Evolutionary conservation across 2,329 filamentous ascomycete genomes (phyloP), one percentile per base, ranked within the genome.

Genomic region (Aspergillus caelatus): DNA sequence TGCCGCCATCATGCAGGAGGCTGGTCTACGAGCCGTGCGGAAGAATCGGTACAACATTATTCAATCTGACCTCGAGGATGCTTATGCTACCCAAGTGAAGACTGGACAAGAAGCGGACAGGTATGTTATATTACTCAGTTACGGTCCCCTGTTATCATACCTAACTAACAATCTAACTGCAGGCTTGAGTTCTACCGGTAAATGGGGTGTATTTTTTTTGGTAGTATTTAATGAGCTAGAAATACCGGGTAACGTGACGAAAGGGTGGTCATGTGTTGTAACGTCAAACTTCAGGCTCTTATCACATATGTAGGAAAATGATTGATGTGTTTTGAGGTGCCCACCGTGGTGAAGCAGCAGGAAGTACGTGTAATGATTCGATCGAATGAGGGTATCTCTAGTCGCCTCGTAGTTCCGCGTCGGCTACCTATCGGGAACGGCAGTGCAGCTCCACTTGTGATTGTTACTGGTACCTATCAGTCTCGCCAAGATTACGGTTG

Each of bases 21-120:
- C 95, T 36, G 95, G 95, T 70, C 85, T 99, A 71, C 88, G 94
- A 70, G 94, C 94, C 30, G 94, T 98, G 68, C 87, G 94, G 74
- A 98, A 97, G 89, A 98, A 99, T 82, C 86, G 95, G 74, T 99
- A 99, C 82, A 98, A 99, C 81, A 99, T 99, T 78, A 98, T 99
- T 74, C 95, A 99, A 84, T 89, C 87, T 67, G 95, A 99, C 81
- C 83, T 99, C 67, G 95, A 99, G 80, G 95, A 98, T 79, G 95
- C 95, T 52, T 99, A 99, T 80, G 94, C 93, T 45, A 92, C 90
- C 81, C 95, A 99, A 79, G 95, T 99, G 75, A 98, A 98, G 88
- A 92, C 87, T 43, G 86, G 87, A 56, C 84, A 87, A 66, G 88
- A 91, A 78, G 86, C 86, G 55, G 86, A 89, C 75, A 86, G 89